phyloP scores from a whole-genome alignment of 306 rosid species.

The Gillenia trifoliata region DNA sequence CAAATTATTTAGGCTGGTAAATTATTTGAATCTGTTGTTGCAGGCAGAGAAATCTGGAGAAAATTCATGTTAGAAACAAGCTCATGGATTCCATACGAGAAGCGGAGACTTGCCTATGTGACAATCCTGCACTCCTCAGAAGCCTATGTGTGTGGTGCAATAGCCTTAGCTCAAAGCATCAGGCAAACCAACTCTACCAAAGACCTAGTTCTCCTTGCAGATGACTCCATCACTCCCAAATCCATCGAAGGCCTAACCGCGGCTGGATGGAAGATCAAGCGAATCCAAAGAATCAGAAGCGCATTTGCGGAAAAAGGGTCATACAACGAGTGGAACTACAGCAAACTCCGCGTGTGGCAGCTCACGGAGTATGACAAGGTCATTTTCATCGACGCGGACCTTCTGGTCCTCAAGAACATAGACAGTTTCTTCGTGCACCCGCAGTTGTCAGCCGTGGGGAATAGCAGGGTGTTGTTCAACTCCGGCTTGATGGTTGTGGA shows the following conservation, averaged over 20 bases:
- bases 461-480: slow-evolving; percentile 44
- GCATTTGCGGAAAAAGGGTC: slow-evolving; percentile 48
- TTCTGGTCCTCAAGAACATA: slow-evolving; percentile 39
- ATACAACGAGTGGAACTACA: slow-evolving; percentile 82
- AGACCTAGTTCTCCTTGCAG: slow-evolving; percentile 72
- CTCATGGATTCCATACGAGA: neutral
- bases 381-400: slow-evolving; percentile 71
- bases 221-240: slow-evolving; percentile 36
- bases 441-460: slow-evolving; percentile 58
- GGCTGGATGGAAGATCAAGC: slow-evolving; percentile 64
- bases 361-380: slow-evolving; percentile 50
- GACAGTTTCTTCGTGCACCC: slow-evolving; percentile 44
- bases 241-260: slow-evolving; percentile 41
- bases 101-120: slow-evolving; percentile 47
- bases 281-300: slow-evolving; percentile 48
- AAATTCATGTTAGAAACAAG: neutral
- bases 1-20: neutral
- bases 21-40: neutral
- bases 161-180: slow-evolving; percentile 79
- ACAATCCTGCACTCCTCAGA: slow-evolving; percentile 84
- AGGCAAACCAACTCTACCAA: slow-evolving; percentile 35
- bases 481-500: slow-evolving; percentile 77
- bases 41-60: slow-evolving; percentile 42
- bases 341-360: slow-evolving; percentile 75
- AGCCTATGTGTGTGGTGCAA: slow-evolving; percentile 82